Evolutionary conservation across 129 eudicot genomes (phyloP), one percentile per base, ranked within the genome.

Genomic region (Chrysanthemum seticuspe): DNA sequence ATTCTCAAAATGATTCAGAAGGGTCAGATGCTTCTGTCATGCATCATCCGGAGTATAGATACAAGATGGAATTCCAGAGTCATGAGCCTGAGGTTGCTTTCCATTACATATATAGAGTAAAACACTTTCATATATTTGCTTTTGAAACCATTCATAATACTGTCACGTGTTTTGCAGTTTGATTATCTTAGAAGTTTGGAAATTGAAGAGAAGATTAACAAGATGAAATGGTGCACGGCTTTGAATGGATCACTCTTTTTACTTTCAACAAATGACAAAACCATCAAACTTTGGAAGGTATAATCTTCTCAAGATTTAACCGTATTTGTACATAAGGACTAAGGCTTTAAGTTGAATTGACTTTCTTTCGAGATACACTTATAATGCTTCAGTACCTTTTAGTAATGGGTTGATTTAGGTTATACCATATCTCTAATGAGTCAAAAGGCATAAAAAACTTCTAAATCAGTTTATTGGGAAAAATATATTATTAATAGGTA

Each of bases 271-370:
- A 92, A 92, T 71, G 86, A 92, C 82, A 92, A 85, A 80, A 92
- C 97, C 14, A 76, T 92, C 29, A 92, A 92, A 73, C 87, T 84
- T 36, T 92, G 97, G 97, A 89, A 87, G 97, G 97, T 92, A 83
- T 62, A 79, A 58, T 73, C 64, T 65, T 61, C 82, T 60, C 67
- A 27, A 62, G 53, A 31, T 64, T 48, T 44, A 11, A 34, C 48
- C 34, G 11, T 57, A 51, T 19, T 8, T 4, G 54, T 53, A 50
- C 31, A 40, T 40, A 40, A 40, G 47, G 47, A 40, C 47, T 18
- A 62, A 21, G 63, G 63, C 31, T 0, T 21, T 31, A 59, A 59
- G 23, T 10, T 59, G 36, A 21, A 10, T 21, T 5, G 10, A 6
- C 34, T 16, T 58, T 21, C 63, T 58, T 58, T 15, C 12, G 14